Percentiles rank a stretch among this genome's conserved stretches.
Evolutionary conservation across 148 eudicot species (phyloP).

Genomic region (Camellia japonica): DNA sequence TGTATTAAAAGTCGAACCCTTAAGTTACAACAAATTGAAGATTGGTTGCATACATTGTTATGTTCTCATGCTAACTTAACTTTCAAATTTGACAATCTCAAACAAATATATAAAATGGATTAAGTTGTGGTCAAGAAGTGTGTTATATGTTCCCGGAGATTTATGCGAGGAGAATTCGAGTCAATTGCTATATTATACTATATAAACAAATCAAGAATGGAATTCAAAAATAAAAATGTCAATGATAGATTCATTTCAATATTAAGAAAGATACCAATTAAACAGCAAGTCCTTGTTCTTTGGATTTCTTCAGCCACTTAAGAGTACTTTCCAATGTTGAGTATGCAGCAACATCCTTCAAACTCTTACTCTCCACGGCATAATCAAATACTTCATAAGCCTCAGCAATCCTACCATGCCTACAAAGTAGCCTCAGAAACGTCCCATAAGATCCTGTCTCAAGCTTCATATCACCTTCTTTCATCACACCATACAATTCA

Average conservation of each 20-base stretch:
- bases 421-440: constrained; percentile 68
- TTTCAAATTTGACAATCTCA: not conserved
- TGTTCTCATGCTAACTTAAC: not conserved
- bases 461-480: constrained; percentile 49
- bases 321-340: constrained; percentile 67
- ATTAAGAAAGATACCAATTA: constrained; percentile 31
- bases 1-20: not conserved
- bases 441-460: constrained; percentile 76
- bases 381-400: constrained; percentile 93
- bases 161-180: not conserved
- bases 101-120: not conserved
- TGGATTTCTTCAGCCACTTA: constrained; percentile 84
- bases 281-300: constrained; percentile 77
- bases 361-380: constrained; percentile 77
- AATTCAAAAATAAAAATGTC: not conserved
- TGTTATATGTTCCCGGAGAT: not conserved
- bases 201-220: not conserved
- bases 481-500: constrained; percentile 58
- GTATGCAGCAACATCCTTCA: constrained; percentile 71
- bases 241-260: not conserved
- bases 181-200: not conserved
- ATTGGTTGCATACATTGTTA: not conserved
- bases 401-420: constrained; percentile 72
- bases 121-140: not conserved
- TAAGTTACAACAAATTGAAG: not conserved